Percentiles rank a stretch among this genome's conserved stretches.
Evolutionary conservation across 1,284 basidiomycete species (phyloP).

Genomic region (Chondrostereum purpureum): DNA sequence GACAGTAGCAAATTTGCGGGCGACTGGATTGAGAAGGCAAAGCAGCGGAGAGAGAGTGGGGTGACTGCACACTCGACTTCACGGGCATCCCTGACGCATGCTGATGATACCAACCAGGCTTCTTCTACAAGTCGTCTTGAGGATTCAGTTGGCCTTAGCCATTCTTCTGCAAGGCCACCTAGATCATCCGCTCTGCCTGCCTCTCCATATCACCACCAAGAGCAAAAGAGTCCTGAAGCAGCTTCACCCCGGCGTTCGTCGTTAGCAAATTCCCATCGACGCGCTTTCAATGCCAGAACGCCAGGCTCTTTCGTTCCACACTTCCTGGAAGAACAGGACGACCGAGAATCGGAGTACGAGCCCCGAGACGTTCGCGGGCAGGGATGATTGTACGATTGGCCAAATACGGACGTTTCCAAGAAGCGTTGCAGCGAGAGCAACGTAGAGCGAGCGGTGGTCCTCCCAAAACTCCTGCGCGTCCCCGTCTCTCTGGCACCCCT

Average conservation of each 20-base stretch:
- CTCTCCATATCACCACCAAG: neutral
- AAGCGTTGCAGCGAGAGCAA: slow-evolving; percentile 1
- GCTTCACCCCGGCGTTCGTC: no score
- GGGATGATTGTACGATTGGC: neutral
- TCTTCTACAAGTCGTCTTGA: neutral
- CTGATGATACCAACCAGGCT: neutral
- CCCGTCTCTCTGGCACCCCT: no score
- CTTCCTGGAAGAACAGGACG: no score
- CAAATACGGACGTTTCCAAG: neutral
- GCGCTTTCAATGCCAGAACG: no score
- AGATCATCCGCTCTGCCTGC: neutral
- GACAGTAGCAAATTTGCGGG: neutral
- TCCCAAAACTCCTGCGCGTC: neutral
- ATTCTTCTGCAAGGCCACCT: neutral
- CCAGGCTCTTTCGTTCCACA: no score
- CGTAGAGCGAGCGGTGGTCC: neutral
- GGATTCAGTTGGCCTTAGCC: neutral
- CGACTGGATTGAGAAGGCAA: neutral
- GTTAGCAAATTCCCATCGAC: no score
- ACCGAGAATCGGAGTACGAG: neutral
- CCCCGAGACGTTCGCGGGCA: neutral
- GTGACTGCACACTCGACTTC: no score
- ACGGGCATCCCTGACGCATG: no score
- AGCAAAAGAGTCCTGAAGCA: no score
- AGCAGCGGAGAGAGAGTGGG: neutral